Evolutionary conservation across 306 rosid species (phyloP).

Genomic region (Vicia faba): DNA sequence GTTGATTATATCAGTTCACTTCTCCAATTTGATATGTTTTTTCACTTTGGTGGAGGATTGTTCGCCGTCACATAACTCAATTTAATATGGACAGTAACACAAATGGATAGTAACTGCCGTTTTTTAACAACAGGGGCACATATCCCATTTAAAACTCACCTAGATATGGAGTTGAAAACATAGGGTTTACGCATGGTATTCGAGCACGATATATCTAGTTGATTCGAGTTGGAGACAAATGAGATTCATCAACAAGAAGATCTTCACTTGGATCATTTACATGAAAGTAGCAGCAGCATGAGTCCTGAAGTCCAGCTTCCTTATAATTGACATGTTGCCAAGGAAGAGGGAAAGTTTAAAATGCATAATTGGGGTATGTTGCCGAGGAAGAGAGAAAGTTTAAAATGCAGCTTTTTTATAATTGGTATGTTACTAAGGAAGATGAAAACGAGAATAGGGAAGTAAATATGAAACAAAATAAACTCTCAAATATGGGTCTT

Average conservation of each 20-base stretch:
- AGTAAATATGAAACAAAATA: background rate
- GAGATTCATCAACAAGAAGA: background rate
- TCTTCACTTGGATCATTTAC: background rate
- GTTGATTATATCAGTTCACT: no score
- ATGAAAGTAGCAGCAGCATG: conserved; percentile 2
- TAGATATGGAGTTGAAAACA: background rate
- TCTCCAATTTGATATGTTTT: no score
- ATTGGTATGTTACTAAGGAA: background rate
- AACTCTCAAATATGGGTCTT: conserved; percentile 8
- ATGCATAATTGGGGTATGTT: no score
- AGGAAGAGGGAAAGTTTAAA: no score
- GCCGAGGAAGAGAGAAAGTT: background rate
- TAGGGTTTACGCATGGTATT: conserved; percentile 6
- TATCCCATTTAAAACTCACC: conserved; percentile 16
- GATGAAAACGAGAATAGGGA: conserved; percentile 13
- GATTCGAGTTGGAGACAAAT: background rate
- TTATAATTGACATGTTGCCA: no score
- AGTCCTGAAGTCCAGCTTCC: background rate
- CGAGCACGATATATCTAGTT: background rate
- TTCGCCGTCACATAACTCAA: no score
- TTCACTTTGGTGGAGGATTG: no score
- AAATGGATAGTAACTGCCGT: no score
- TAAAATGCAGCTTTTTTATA: background rate
- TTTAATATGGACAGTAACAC: no score
- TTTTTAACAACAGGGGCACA: conserved; percentile 13